These are phyloP conservation scores for Volutella citrinella DNA, from an alignment of 2,329 filamentous ascomycete species.

Conservation along the genomic window DNA sequence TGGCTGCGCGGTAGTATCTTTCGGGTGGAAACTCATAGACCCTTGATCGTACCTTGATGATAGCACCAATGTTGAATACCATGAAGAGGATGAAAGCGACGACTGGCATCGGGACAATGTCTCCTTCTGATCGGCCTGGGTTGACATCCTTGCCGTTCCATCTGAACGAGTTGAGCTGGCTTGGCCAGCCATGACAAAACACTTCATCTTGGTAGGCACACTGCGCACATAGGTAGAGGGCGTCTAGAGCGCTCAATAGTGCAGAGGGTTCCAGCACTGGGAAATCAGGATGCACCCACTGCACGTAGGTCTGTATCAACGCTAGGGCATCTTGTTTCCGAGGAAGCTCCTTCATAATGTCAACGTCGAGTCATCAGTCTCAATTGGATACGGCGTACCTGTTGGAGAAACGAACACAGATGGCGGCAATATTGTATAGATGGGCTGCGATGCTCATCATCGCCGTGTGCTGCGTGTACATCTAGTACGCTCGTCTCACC, in stretches of 20 bases:
- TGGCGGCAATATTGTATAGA: conserved; percentile 12
- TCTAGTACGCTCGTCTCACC: conserved; percentile 1
- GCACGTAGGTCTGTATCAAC: conserved; percentile 19
- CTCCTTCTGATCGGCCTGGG: conserved; percentile 1
- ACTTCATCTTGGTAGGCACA: conserved; percentile 2
- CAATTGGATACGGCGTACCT: background rate
- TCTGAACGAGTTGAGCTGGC: conserved; percentile 11
- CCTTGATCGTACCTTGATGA: conserved; percentile 30
- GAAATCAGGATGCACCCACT: conserved; percentile 20
- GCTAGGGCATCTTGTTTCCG: conserved; percentile 17
- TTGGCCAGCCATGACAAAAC: conserved; percentile 17
- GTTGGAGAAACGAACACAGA: conserved; percentile 4
- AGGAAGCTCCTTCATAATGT: conserved; percentile 15
- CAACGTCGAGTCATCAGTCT: background rate
- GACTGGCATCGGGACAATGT: conserved; percentile 16
- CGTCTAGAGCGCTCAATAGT: conserved; percentile 17
- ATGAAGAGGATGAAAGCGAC: conserved; percentile 33
- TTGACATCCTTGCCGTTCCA: conserved; percentile 18
- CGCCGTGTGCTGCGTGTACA: conserved; percentile 2
- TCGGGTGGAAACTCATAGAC: conserved; percentile 32
- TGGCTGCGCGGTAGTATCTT: conserved; percentile 31
- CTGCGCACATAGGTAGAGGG: conserved; percentile 15
- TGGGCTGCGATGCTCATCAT: background rate
- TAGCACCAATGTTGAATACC: conserved; percentile 33
- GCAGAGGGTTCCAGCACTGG: conserved; percentile 18